phyloP scores from a whole-genome alignment of 805 yeast genomes.

The Yamadazyma ubonensis region DNA sequence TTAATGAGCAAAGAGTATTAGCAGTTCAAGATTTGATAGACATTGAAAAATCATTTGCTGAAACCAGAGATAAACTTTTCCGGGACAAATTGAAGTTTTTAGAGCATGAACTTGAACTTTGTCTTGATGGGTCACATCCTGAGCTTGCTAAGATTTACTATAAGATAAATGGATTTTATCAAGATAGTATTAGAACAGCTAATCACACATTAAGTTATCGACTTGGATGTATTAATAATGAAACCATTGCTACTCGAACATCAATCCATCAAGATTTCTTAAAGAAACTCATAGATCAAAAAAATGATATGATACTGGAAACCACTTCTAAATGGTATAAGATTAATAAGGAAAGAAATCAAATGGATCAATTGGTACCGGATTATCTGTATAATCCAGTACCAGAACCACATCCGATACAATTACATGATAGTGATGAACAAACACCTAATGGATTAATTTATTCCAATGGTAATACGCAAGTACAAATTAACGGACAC shows the following conservation, averaged over 20 bases:
- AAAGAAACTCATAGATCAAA: slow-evolving; percentile 65
- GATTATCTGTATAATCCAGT: slow-evolving; percentile 48
- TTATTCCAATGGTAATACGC: neutral
- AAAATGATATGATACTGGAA: slow-evolving; percentile 59
- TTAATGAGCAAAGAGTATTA: slow-evolving; percentile 48
- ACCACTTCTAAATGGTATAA: slow-evolving; percentile 91
- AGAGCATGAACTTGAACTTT: slow-evolving; percentile 81
- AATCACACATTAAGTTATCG: slow-evolving; percentile 53
- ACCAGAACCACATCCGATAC: slow-evolving; percentile 21
- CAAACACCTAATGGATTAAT: neutral
- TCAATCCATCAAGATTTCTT: slow-evolving; percentile 80
- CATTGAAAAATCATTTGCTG: slow-evolving; percentile 85
- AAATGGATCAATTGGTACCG: slow-evolving; percentile 65
- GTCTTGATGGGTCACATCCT: slow-evolving; percentile 89
- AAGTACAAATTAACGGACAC: slow-evolving; percentile 1
- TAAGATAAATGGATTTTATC: slow-evolving; percentile 71
- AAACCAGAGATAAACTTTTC: slow-evolving; percentile 76
- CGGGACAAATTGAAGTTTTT: slow-evolving; percentile 76
- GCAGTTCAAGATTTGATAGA: slow-evolving; percentile 74
- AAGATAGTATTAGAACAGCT: slow-evolving; percentile 56
- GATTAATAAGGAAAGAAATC: slow-evolving; percentile 83
- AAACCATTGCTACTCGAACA: slow-evolving; percentile 76
- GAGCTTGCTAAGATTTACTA: slow-evolving; percentile 72
- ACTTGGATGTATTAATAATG: slow-evolving; percentile 72
- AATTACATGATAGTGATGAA: neutral